Base-by-base conservation (phyloP, 75 land plant species). In the Sequoia sempervirens region DNA sequence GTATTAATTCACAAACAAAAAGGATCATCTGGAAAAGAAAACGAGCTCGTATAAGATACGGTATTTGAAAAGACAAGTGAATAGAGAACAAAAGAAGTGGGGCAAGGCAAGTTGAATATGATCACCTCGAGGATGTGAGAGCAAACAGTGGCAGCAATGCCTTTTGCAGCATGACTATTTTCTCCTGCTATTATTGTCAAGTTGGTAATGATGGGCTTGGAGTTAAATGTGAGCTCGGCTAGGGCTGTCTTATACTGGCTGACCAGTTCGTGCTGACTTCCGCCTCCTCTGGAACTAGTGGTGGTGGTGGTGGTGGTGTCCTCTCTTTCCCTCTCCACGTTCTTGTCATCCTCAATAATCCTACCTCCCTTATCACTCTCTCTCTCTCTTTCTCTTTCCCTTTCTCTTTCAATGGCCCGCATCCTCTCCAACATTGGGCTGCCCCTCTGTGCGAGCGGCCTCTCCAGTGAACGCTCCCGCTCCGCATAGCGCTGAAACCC, bases 181-280 rank as follows among this genome's bases (percentile, higher is more conserved):
- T 96, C 97, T 18, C 99, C 99, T 8, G 99, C 99, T 74, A 93
- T 95, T 34, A 96, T 96, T 2, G 99, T 96, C 83, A 96, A 88
- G 74, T 93, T 95, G 2, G 97, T 96, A 75, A 96, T 96, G 23
- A 96, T 96, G 12, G 95, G 95, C 87, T 96, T 96, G 8, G 99
- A 95, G 80, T 96, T 96, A 75, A 95, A 91, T 0, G 95, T 95
- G 7, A 96, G 90, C 92, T 96, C 99, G 11, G 86, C 90, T 0
- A 96, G 87, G 0, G 95, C 99, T 12, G 88, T 86, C 87, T 90
- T 91, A 89, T 96, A 95, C 92, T 92, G 97, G 47, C 75, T 73
- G 8, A 78, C 80, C 45, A 75, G 84, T 52, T 30, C 32, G 50
- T 61, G 85, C 47, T 84, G 85, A 36, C 86, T 88, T 13, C 54